These are phyloP conservation scores for Seminavis robusta DNA, from an alignment of 108 stramenopile species.

Conservation along the genomic window DNA sequence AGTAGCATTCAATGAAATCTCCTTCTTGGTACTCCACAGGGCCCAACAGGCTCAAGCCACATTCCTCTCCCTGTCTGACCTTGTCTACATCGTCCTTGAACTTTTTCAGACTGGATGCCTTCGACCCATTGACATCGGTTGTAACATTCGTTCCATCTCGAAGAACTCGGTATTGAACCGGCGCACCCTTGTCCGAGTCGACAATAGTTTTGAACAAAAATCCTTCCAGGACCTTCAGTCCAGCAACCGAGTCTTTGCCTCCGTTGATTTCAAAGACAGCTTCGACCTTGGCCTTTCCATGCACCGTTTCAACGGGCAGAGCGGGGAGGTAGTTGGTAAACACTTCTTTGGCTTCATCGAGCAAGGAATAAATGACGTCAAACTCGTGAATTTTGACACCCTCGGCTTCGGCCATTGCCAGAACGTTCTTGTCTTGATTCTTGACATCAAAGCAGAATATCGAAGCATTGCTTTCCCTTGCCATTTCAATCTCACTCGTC, in stretches of 20 bases:
- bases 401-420: conserved; percentile 49
- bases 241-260: conserved; percentile 55
- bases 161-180: conserved; percentile 47
- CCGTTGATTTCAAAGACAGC: conserved; percentile 76
- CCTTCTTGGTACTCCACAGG: conserved; percentile 70
- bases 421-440: conserved; percentile 42
- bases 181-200: conserved; percentile 31
- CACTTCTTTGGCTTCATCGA: conserved; percentile 73
- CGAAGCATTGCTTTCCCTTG: conserved; percentile 74
- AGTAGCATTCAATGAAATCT: conserved; percentile 76
- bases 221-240: conserved; percentile 65
- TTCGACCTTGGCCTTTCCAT: conserved; percentile 65
- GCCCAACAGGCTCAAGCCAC: conserved; percentile 64
- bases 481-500: conserved; percentile 67
- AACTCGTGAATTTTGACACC: conserved; percentile 51
- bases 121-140: conserved; percentile 40
- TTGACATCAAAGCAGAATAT: conserved; percentile 75
- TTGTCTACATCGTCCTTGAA: conserved; percentile 75
- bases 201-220: conserved; percentile 49
- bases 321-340: conserved; percentile 59
- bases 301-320: conserved; percentile 42
- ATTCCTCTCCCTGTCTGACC: conserved; percentile 71
- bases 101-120: conserved; percentile 55
- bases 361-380: conserved; percentile 74
- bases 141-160: conserved; percentile 56